phyloP scores from a whole-genome alignment of 148 eudicot species.

The Heliosperma pusillum region DNA sequence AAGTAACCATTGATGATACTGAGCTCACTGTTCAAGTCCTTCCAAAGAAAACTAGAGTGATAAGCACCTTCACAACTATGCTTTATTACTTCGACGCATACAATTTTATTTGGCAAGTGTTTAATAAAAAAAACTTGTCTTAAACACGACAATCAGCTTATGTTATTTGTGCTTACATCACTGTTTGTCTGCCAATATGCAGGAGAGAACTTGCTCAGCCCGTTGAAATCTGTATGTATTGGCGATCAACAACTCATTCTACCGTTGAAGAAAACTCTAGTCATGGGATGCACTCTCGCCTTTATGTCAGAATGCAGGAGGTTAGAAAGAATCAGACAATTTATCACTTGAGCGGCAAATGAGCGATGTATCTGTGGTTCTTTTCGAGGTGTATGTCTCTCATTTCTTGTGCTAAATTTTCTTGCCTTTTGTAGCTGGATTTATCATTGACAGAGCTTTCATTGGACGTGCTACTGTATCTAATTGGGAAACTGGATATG shows the following conservation, averaged over 20 bases:
- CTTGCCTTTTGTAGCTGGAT: constrained; percentile 52
- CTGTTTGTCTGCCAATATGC: constrained; percentile 26
- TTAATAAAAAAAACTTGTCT: background rate
- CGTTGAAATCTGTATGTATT: constrained; percentile 57
- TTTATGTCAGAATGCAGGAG: constrained; percentile 68
- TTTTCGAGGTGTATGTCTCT: background rate
- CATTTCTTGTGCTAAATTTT: constrained; percentile 14
- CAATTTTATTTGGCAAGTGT: constrained; percentile 57
- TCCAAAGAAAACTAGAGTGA: constrained; percentile 59
- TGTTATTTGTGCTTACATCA: constrained; percentile 5
- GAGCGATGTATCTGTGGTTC: background rate
- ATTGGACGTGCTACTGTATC: constrained; percentile 77
- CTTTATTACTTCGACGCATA: constrained; percentile 62
- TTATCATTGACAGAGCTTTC: constrained; percentile 67
- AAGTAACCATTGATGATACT: constrained; percentile 48
- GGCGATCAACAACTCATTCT: constrained; percentile 41
- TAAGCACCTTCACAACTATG: constrained; percentile 49
- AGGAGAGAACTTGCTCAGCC: constrained; percentile 82
- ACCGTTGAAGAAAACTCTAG: constrained; percentile 36
- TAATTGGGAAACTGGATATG: constrained; percentile 72
- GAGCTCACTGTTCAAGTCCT: constrained; percentile 62
- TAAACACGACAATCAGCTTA: constrained; percentile 11
- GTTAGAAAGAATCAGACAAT: constrained; percentile 35
- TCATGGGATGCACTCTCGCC: constrained; percentile 41
- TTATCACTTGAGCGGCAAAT: background rate